These are phyloP conservation scores for Sclerotinia borealis DNA, from an alignment of 2,329 filamentous ascomycete genomes.

Conservation along the genomic window DNA sequence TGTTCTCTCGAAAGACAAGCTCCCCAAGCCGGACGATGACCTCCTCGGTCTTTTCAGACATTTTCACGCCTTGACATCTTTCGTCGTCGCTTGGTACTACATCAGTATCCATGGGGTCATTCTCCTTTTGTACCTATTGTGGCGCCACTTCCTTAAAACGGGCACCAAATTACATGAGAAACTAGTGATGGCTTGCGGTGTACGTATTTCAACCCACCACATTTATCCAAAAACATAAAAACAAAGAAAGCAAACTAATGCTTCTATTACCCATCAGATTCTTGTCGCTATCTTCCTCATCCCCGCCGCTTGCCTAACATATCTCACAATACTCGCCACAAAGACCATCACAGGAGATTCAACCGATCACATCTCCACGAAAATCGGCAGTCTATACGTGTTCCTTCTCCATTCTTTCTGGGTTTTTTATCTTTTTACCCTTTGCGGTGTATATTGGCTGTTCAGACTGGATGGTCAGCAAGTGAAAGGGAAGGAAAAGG, in stretches of 20 bases:
- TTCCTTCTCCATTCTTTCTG: not conserved
- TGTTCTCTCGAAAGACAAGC: not conserved
- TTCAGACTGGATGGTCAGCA: not conserved
- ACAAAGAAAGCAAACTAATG: not conserved
- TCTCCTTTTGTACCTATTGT: not conserved
- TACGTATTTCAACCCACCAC: not conserved
- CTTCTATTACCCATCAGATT: not conserved
- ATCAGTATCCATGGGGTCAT: not conserved
- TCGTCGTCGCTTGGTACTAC: not conserved
- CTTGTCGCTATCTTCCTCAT: not conserved
- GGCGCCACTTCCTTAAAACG: not conserved
- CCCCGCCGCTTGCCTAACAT: not conserved
- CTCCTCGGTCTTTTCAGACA: not conserved
- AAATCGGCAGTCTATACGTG: not conserved
- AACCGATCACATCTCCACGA: not conserved
- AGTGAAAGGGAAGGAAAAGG: not conserved
- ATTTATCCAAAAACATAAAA: not conserved
- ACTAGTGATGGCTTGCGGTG: not conserved
- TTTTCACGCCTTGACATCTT: not conserved
- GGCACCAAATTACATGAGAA: not conserved
- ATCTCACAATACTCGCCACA: not conserved
- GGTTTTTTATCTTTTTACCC: not conserved
- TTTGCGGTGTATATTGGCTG: not conserved
- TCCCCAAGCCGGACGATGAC: too few relatives aligned
- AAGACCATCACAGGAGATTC: not conserved